Percentiles rank a stretch among this genome's conserved stretches.
phyloP scores from a whole-genome alignment of 257 asterid species.

The Vinca minor region DNA sequence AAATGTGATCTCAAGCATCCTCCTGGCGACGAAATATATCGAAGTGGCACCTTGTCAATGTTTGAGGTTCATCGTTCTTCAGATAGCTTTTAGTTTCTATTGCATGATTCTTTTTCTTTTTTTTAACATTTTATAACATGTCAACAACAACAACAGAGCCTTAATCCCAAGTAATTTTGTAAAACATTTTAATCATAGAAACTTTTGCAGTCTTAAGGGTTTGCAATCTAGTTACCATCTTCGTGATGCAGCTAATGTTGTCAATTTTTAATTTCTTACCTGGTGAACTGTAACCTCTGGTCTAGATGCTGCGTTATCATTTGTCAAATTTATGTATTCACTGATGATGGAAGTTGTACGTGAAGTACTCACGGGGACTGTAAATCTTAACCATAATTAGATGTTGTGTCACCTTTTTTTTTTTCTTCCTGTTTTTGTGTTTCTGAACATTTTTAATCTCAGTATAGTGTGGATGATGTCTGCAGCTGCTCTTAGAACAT shows the following conservation, averaged over 20 bases:
- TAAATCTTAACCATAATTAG: background rate
- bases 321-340: background rate
- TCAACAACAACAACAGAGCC: too few relatives aligned
- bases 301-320: background rate
- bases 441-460: background rate
- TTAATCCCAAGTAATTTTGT: too few relatives aligned
- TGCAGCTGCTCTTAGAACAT: too few relatives aligned
- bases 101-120: background rate
- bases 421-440: background rate
- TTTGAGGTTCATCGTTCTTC: slow-evolving; percentile 52
- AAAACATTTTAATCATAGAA: too few relatives aligned
- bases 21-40: slow-evolving; percentile 93
- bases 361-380: background rate
- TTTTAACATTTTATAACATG: background rate
- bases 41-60: slow-evolving; percentile 93
- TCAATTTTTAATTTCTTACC: too few relatives aligned
- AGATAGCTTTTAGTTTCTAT: background rate
- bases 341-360: background rate
- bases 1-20: slow-evolving; percentile 97
- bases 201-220: background rate
- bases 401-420: background rate
- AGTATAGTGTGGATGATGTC: too few relatives aligned
- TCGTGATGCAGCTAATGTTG: too few relatives aligned
- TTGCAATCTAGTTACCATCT: background rate
- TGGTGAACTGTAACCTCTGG: background rate